Base-by-base conservation (phyloP, 2,329 filamentous ascomycete genomes). In the Fusarium setosum region DNA sequence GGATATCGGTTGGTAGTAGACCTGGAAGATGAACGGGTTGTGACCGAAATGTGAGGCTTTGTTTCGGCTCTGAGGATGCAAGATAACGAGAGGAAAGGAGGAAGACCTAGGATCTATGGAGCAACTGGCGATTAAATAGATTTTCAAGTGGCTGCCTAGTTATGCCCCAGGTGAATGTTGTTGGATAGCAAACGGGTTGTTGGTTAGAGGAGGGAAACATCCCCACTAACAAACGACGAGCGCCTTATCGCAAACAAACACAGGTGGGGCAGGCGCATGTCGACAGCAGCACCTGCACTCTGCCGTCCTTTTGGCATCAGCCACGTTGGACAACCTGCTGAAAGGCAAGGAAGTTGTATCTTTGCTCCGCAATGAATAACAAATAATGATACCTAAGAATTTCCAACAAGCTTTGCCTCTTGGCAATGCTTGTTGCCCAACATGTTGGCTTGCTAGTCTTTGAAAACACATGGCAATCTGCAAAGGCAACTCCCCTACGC, bases 221-320 rank as follows among this genome's bases (percentile, higher is more conserved):
- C 52, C 34, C 23, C 17, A 41, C 63, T 63, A 49, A 60, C 65
- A 59, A 65, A 52, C 48, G 4, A 23, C 11, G 7, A 29, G 52
- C 24, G 45, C 31, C 17, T 20, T 37, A 18, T 49, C 37, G 38
- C 42, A 21, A 49, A 31, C 42, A 21, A 32, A 21, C 35, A 60
- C 56, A 38, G 32, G 65, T 56, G 65, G 65, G 65, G 65, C 58
- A 40, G 20, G 29, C 47, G 38, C 26, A 61, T 29, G 18, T 34
- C 9, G 38, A 42, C 37, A 23, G 37, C 15, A 42, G 50, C 38
- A 52, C 38, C 49, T 47, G 44, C 29, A 32, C 26, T 20, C 5
- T 23, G 44, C 20, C 40, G 32, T 20, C 51, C 31, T 44, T 51
- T 49, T 4, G 9, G 37, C 20, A 32, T 42, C 48, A 48, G 42